A percentile compares a stretch with the other conserved stretches of the same genome.
These are phyloP conservation scores for Cucurbita maxima DNA, from an alignment of 306 rosid species.

Conservation along the genomic window DNA sequence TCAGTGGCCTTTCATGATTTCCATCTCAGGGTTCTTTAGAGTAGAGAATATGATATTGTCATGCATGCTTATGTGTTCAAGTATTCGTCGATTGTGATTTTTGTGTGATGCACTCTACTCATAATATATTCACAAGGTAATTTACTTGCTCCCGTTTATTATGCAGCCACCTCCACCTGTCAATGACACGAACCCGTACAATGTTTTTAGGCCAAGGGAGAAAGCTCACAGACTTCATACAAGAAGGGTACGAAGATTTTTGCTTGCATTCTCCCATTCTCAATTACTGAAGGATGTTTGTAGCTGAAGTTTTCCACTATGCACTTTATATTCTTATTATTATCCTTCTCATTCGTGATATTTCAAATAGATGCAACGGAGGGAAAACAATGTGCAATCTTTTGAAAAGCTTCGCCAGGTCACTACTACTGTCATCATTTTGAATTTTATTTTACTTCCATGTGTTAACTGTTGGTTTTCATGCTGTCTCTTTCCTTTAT, in stretches of 20 bases:
- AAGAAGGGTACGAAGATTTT: slow-evolving; percentile 58
- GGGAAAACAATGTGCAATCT: slow-evolving; percentile 95
- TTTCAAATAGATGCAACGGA: slow-evolving; percentile 77
- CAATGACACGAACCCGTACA: slow-evolving; percentile 92
- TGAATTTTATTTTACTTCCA: background rate
- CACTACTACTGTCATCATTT: background rate
- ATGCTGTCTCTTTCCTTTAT: background rate
- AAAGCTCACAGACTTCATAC: slow-evolving; percentile 97
- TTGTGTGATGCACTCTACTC: background rate
- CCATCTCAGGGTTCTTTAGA: background rate
- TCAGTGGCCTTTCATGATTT: background rate
- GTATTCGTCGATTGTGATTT: background rate
- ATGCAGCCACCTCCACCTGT: slow-evolving; percentile 96
- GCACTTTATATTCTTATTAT: background rate
- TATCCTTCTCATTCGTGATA: slow-evolving; percentile 3
- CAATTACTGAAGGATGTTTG: slow-evolving; percentile 14
- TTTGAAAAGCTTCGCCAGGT: slow-evolving; percentile 99
- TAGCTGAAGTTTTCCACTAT: background rate
- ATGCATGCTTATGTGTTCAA: background rate
- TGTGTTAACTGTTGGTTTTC: background rate
- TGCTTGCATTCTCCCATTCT: slow-evolving; percentile 6
- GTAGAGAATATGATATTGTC: background rate
- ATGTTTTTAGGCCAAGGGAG: slow-evolving; percentile 98
- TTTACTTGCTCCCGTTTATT: slow-evolving; percentile 3
- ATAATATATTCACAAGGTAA: background rate